Evolutionary conservation across 2,329 filamentous ascomycete species (phyloP), one percentile per base, ranked within the genome.

Genomic region (Alternaria postmessia): DNA sequence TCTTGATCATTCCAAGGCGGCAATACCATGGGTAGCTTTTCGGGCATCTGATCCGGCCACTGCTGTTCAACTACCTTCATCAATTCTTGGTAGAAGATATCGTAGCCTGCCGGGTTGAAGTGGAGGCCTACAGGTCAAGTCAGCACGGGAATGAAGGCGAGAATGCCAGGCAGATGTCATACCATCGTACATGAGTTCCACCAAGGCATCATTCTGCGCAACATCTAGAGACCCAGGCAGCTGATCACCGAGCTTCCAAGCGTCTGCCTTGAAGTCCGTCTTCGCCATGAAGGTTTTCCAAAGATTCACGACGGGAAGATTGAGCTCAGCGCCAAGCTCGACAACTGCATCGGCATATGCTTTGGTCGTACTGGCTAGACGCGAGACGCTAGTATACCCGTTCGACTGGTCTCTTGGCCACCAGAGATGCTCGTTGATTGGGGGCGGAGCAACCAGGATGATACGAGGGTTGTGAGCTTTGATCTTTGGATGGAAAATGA

Each of bases 401-500:
- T 65, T 81, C 47, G 60, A 71, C 60, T 75, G 74, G 82, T 82
- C 67, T 39, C 70, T 63, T 82, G 83, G 9, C 86, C 86, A 61
- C 81, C 87, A 79, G 61, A 89, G 86, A 75, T 92, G 89, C 79
- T 96, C 90, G 70, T 97, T 91, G 51, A 96, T 79, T 0, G 93
- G 93, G 1, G 94, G 92, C 26, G 94, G 93, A 0, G 92, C 91
- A 48, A 97, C 84, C 6, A 98, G 81, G 44, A 97, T 83, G 55
- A 93, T 89, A 53, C 86, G 88, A 26, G 91, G 88, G 36, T 86
- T 84, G 72, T 97, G 93, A 6, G 87, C 88, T 57, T 79, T 78
- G 61, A 96, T 85, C 58, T 82, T 81, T 7, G 90, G 87, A 77
- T 97, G 92, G 3, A 83, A 87, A 70, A 96, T 81, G 68, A 98